phyloP scores from a whole-genome alignment of 768 basidiomycete genomes.

The Mycena galericulata region DNA sequence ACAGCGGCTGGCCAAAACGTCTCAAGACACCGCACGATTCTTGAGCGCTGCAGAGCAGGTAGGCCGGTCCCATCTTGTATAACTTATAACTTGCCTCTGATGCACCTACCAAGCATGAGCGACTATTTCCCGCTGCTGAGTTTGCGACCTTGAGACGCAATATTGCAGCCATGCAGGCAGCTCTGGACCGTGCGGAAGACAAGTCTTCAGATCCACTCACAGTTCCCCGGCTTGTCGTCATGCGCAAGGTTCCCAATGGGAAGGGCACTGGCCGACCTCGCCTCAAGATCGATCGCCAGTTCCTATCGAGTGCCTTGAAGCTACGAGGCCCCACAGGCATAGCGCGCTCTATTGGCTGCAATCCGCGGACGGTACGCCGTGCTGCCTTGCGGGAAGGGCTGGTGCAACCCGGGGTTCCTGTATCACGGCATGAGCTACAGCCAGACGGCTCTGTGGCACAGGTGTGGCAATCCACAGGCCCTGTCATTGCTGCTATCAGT shows the following conservation, averaged over 20 bases:
- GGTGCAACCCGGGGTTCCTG: conserved; percentile 11
- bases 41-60: not conserved
- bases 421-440: conserved; percentile 18
- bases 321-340: not conserved
- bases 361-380: conserved; percentile 32
- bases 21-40: not conserved
- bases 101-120: not conserved
- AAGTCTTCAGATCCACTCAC: not conserved
- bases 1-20: no score
- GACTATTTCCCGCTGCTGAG: not conserved
- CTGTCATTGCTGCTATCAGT: not conserved
- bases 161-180: not conserved
- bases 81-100: no score
- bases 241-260: not conserved
- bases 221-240: not conserved
- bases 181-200: not conserved
- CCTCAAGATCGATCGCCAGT: not conserved
- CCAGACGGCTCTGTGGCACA: not conserved
- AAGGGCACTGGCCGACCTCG: not conserved
- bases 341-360: not conserved
- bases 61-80: no score
- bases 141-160: not conserved
- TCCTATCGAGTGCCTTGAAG: not conserved
- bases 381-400: conserved; percentile 31
- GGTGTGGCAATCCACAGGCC: conserved; percentile 23